These are phyloP conservation scores for Vigna reflexopilosa DNA, from an alignment of 306 rosid genomes.

Conservation along the genomic window DNA sequence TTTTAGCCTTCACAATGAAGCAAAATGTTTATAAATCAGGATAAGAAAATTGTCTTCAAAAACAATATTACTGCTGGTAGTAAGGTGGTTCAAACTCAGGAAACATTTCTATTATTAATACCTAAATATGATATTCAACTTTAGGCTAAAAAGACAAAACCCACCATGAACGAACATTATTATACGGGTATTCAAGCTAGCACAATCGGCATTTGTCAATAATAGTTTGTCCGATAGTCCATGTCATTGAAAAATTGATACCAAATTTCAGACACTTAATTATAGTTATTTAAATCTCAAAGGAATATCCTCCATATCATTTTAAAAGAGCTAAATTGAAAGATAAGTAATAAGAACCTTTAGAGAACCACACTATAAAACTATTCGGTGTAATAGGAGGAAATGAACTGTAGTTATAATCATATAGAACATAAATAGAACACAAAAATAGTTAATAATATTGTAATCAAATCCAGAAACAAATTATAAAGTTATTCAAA, in stretches of 20 bases:
- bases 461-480: background rate
- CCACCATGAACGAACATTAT: background rate
- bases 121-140: background rate
- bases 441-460: background rate
- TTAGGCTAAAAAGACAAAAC: background rate
- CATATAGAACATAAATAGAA: background rate
- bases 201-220: slow-evolving; percentile 22
- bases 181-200: slow-evolving; percentile 5
- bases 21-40: slow-evolving; percentile 30
- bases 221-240: background rate
- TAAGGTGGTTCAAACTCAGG: background rate
- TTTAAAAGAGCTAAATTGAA: background rate
- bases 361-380: background rate
- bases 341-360: background rate
- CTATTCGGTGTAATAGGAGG: background rate
- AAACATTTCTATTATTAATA: background rate
- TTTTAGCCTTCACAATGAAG: slow-evolving; percentile 74
- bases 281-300: background rate
- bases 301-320: background rate
- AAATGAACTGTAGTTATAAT: background rate
- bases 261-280: background rate
- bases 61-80: background rate
- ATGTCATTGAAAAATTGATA: slow-evolving; percentile 11
- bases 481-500: background rate
- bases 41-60: slow-evolving; percentile 12